These are phyloP conservation scores for Ceratocystis variospora DNA, from an alignment of 2,329 filamentous ascomycete genomes.

Conservation along the genomic window DNA sequence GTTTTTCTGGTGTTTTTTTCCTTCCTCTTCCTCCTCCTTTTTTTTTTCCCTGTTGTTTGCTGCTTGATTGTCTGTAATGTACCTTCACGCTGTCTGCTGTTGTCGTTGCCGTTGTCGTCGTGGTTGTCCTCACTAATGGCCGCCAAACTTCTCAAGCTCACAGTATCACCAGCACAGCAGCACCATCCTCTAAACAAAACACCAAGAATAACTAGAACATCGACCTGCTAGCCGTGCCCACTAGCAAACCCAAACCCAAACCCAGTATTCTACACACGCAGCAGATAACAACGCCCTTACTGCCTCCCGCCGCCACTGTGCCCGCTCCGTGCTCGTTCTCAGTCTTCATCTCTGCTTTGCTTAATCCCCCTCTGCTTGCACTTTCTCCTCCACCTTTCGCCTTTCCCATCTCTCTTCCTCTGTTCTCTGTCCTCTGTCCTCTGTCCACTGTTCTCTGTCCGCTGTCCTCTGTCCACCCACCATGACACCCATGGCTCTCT, in stretches of 20 bases:
- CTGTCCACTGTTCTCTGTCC: not conserved
- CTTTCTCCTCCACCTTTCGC: not conserved
- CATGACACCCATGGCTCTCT: not conserved
- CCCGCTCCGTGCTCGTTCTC: not conserved
- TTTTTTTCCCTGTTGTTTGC: not conserved
- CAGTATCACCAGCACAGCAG: not conserved
- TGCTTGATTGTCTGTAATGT: not conserved
- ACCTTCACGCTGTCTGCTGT: slow-evolving; percentile 1
- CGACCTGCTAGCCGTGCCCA: not conserved
- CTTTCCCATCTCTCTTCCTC: not conserved
- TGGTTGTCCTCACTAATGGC: slow-evolving; percentile 2
- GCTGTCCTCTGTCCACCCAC: not conserved
- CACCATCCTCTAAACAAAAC: not conserved
- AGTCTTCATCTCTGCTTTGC: not conserved
- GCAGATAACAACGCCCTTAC: not conserved
- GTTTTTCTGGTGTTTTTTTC: not conserved
- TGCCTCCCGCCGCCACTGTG: not conserved
- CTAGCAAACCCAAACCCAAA: not conserved
- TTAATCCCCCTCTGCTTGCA: not conserved
- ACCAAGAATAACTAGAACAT: not conserved
- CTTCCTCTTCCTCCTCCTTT: not conserved
- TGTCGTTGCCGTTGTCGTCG: not conserved
- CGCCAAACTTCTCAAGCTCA: not conserved
- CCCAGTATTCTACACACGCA: no score
- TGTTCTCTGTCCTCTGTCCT: not conserved